Percentiles rank a stretch among this genome's conserved stretches.
Conservation (phyloP, 108 stramenopile genomes). For the Epithemia pelagica region DNA sequence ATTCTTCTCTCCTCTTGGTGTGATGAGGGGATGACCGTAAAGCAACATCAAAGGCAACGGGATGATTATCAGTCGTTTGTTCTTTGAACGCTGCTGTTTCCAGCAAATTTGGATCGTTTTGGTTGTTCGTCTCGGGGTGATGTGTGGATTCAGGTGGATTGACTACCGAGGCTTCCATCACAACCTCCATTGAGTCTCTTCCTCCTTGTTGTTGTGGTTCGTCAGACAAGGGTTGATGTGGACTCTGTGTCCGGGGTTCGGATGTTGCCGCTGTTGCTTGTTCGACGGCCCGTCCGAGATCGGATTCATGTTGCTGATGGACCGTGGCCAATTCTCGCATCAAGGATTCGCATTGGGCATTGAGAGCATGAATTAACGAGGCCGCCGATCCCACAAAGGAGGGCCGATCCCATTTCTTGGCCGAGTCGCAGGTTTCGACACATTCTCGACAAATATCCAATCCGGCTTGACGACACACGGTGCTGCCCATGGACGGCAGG, state of each 20-base stretch:
- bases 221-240: no score
- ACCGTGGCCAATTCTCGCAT: constrained; percentile 43
- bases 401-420: constrained; percentile 84
- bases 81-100: neutral
- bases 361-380: constrained; percentile 54
- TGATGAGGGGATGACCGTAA: no score
- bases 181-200: neutral
- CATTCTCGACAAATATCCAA: constrained; percentile 38
- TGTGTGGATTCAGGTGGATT: no score
- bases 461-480: neutral
- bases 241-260: no score
- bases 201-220: neutral
- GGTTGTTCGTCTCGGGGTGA: no score
- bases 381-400: constrained; percentile 77
- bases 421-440: constrained; percentile 43
- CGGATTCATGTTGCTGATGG: neutral
- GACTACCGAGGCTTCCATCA: neutral
- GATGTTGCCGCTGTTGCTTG: neutral
- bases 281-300: neutral
- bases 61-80: neutral
- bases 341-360: constrained; percentile 73
- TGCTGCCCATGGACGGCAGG: constrained; percentile 6
- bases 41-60: neutral
- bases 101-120: neutral
- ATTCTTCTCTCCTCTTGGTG: neutral